These are phyloP conservation scores for Verticillium nubilum DNA, from an alignment of 2,329 filamentous ascomycete species.

Conservation along the genomic window DNA sequence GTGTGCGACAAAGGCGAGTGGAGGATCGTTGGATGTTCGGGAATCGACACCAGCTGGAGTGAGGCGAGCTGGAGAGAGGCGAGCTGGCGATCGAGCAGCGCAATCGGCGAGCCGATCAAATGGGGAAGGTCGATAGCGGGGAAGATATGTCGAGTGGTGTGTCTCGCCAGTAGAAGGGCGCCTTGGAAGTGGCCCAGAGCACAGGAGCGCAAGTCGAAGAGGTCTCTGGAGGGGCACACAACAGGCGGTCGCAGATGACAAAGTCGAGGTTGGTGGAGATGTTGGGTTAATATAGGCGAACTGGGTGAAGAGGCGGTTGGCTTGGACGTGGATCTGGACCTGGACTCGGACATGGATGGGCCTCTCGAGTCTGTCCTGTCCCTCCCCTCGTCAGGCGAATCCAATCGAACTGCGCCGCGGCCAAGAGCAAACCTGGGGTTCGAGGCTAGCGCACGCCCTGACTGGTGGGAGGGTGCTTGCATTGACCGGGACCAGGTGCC, in stretches of 20 bases:
- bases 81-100: neutral
- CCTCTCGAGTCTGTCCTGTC: neutral
- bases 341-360: neutral
- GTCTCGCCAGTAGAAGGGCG: neutral
- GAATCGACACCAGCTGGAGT: neutral
- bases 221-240: neutral
- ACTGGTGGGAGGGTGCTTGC: neutral
- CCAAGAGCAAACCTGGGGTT: neutral
- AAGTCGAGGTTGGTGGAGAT: neutral
- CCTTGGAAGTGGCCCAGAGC: neutral
- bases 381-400: neutral
- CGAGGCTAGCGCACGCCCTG: neutral
- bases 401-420: neutral
- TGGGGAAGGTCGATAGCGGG: neutral
- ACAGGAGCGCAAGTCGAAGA: neutral
- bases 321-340: neutral
- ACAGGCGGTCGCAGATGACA: neutral
- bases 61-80: too few species aligned
- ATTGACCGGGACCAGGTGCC: neutral
- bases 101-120: neutral
- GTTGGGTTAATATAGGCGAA: neutral
- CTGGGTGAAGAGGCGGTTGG: neutral
- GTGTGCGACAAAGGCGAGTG: neutral
- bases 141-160: neutral
- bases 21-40: neutral